Evolutionary conservation across 1,284 basidiomycete genomes (phyloP), one percentile per base, ranked within the genome.

Genomic region (Binderoboletus segoi): DNA sequence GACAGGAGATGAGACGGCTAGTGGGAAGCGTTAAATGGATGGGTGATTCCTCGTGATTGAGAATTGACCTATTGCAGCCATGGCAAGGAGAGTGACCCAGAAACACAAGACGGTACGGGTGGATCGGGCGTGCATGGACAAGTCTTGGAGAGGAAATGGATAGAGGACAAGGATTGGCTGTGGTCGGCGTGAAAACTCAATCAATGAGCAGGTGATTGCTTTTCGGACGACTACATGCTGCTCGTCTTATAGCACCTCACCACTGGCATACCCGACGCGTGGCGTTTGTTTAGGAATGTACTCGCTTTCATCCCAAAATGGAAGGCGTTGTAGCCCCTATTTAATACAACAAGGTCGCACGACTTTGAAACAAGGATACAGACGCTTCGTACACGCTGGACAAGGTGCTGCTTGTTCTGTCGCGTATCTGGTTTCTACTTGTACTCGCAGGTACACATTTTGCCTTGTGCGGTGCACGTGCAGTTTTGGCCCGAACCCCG

Each of bases 261-360:
- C 11, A 35, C 33, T 16, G 33, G 21, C 54, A 26, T 10, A 28
- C 18, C 30, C 4, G 46, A 35, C 23, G 21, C 44, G 7, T 35
- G 12, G 5, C 42, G 41, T 54, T 57, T n/a, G 40, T 37, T 57
- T 26, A 8, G 13, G 20, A 35, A 43, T 35, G 49, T 13, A 30
- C 15, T 26, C 32, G 24, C 65, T 12, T 70, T 70, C 48, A 64
- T 61, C 67, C 64, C 16, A 48, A 55, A 70, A 54, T 24, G 63
- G 68, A 58, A 65, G 35, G 30, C 20, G 16, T 47, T 47, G 45
- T 45, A 56, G 23, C 45, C 45, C 32, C 55, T 44, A 37, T 23
- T 4, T 15, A 42, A 12, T 35, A 24, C 10, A 30, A 32, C 47
- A 54, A 61, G 48, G 63, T 50, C 44, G 42, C 48, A 51, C 37